Percentiles rank a stretch among this genome's conserved stretches.
Conservation (phyloP, 1,139 yeast genomes). For the Arxiozyma telluris region DNA sequence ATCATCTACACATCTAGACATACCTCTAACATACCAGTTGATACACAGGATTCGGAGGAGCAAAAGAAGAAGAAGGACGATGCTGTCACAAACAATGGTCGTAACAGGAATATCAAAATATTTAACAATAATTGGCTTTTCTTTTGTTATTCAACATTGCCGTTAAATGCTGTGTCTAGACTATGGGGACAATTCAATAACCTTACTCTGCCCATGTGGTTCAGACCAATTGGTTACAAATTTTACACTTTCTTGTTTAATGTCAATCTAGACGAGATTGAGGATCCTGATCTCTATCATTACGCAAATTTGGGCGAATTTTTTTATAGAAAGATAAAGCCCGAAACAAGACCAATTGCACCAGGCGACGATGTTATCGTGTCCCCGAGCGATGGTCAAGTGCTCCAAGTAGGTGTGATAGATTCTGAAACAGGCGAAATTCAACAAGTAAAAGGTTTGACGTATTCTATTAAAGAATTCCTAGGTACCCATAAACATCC, state of each 20-base stretch:
- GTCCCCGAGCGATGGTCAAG: slow-evolving; percentile 91
- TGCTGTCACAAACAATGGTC: neutral
- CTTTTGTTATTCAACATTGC: slow-evolving; percentile 82
- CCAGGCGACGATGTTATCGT: slow-evolving; percentile 50
- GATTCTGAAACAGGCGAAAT: slow-evolving; percentile 64
- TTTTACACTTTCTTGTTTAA: slow-evolving; percentile 78
- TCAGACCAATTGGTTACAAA: slow-evolving; percentile 73
- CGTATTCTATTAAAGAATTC: slow-evolving; percentile 82
- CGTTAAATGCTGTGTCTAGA: slow-evolving; percentile 83
- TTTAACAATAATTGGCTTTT: slow-evolving; percentile 68
- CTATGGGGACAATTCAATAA: slow-evolving; percentile 91
- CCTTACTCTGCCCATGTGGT: slow-evolving; percentile 77
- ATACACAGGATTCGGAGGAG: slow-evolving; percentile 26
- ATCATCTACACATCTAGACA: slow-evolving; percentile 13
- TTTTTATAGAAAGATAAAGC: slow-evolving; percentile 73
- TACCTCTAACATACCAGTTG: neutral
- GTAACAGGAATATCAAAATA: slow-evolving; percentile 18
- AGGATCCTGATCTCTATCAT: slow-evolving; percentile 64
- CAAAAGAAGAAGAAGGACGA: slow-evolving; percentile 26
- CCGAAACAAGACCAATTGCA: slow-evolving; percentile 74
- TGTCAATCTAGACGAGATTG: slow-evolving; percentile 82
- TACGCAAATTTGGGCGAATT: slow-evolving; percentile 82
- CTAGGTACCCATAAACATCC: slow-evolving; percentile 50
- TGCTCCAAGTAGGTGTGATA: slow-evolving; percentile 76
- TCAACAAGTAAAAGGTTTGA: slow-evolving; percentile 95